Conservation (phyloP, 2,329 filamentous ascomycete genomes). For the Trichoderma breve region DNA sequence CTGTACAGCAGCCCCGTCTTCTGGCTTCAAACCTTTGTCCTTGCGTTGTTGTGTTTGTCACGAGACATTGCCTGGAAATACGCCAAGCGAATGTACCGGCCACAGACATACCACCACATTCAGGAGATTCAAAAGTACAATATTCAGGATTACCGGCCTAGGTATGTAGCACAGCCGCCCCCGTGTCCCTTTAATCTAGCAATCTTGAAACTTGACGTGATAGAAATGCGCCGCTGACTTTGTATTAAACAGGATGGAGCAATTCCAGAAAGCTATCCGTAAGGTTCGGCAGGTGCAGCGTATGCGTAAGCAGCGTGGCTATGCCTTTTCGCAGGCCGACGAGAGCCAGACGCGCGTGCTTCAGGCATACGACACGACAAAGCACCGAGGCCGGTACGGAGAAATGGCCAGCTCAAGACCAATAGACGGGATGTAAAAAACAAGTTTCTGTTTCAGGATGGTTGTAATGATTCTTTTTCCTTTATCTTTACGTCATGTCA, state of each 20-base stretch:
- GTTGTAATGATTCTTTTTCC: constrained; percentile 11
- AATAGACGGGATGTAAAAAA: constrained; percentile 18
- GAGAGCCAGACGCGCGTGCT: constrained; percentile 93
- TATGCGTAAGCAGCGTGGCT: constrained; percentile 98
- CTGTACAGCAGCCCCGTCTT: constrained; percentile 81
- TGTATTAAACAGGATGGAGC: constrained; percentile 73
- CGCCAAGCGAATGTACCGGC: constrained; percentile 92
- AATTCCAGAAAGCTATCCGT: constrained; percentile 98
- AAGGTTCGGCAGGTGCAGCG: constrained; percentile 98
- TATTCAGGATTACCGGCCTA: constrained; percentile 95
- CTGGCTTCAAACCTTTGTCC: constrained; percentile 82
- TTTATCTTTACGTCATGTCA: constrained; percentile 7
- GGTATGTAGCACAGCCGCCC: constrained; percentile 53
- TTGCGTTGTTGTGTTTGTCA: constrained; percentile 78
- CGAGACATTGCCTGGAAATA: constrained; percentile 98
- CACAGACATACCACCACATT: constrained; percentile 94
- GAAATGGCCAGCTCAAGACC: constrained; percentile 71
- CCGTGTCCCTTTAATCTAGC: not conserved
- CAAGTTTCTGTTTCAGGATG: constrained; percentile 2
- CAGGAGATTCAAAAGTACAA: constrained; percentile 99
- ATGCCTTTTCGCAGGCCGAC: constrained; percentile 96
- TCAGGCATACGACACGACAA: constrained; percentile 96
- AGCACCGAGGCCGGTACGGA: constrained; percentile 85
- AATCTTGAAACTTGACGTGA: not conserved
- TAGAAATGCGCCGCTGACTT: constrained; percentile 19